Percentiles rank a stretch among this genome's conserved stretches.
These are phyloP conservation scores for Sinapis alba DNA, from an alignment of 441 rosid species.

Conservation along the genomic window DNA sequence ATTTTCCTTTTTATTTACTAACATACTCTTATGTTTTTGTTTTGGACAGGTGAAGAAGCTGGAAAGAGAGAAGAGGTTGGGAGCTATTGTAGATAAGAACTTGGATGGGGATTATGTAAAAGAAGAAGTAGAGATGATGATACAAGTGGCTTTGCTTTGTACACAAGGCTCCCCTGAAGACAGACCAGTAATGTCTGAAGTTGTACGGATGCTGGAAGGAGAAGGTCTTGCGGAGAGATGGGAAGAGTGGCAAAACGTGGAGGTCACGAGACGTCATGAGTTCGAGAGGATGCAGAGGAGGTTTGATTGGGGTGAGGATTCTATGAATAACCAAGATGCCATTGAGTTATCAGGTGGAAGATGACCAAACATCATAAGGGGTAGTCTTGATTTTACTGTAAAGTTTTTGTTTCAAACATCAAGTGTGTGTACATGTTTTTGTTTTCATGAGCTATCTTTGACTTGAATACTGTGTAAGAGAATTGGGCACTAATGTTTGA, in stretches of 20 bases:
- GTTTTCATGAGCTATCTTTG: neutral
- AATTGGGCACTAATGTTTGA: neutral
- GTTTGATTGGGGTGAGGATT: slow-evolving; percentile 89
- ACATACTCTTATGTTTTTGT: neutral
- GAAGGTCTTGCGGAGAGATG: slow-evolving; percentile 96
- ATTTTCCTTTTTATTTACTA: neutral
- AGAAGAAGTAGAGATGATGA: slow-evolving; percentile 88
- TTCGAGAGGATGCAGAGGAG: slow-evolving; percentile 82
- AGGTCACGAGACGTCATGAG: slow-evolving; percentile 85
- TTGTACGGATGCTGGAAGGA: slow-evolving; percentile 95
- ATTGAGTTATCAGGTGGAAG: slow-evolving; percentile 94
- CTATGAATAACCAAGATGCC: slow-evolving; percentile 76
- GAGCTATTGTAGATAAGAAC: slow-evolving; percentile 69
- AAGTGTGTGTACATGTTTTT: slow-evolving; percentile 11
- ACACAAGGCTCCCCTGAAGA: slow-evolving; percentile 89
- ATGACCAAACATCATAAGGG: slow-evolving; percentile 34
- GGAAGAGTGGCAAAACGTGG: slow-evolving; percentile 96
- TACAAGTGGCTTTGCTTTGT: slow-evolving; percentile 84
- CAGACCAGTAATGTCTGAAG: slow-evolving; percentile 90
- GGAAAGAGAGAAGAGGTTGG: slow-evolving; percentile 80
- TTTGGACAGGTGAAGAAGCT: slow-evolving; percentile 41
- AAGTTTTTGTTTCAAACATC: neutral
- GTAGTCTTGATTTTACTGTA: slow-evolving; percentile 22
- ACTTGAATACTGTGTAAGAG: slow-evolving; percentile 8
- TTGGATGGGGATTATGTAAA: slow-evolving; percentile 50